Evolutionary conservation across 371 early-diverging fungal genomes (phyloP).

Genomic region (Mucor lusitanicus): DNA sequence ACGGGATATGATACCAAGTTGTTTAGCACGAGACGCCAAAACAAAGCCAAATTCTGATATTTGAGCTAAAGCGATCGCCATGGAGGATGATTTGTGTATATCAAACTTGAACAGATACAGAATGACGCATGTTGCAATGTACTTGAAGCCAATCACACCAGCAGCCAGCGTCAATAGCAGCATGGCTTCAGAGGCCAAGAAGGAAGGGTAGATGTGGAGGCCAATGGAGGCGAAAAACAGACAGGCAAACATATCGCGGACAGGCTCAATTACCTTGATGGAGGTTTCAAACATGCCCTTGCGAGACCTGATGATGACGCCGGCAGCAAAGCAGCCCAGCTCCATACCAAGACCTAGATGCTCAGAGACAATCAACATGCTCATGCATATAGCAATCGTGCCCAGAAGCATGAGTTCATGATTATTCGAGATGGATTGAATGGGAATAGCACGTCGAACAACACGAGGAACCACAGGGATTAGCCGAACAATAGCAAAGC

Average conservation of each 20-base stretch:
- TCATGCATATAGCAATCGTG: constrained; percentile 54
- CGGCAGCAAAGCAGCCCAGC: constrained; percentile 66
- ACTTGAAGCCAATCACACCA: constrained; percentile 57
- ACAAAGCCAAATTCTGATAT: constrained; percentile 69
- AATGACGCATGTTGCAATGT: constrained; percentile 39
- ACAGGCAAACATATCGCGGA: constrained; percentile 60
- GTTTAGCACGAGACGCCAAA: constrained; percentile 60
- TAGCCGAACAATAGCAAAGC: constrained; percentile 32
- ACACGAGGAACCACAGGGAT: constrained; percentile 30
- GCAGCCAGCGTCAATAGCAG: constrained; percentile 51
- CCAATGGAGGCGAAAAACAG: constrained; percentile 72
- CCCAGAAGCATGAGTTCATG: constrained; percentile 56
- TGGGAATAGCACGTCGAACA: constrained; percentile 25
- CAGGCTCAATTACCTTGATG: constrained; percentile 51
- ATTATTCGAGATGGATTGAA: constrained; percentile 26
- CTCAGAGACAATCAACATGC: constrained; percentile 45
- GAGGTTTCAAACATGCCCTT: constrained; percentile 44
- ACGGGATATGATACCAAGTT: constrained; percentile 52
- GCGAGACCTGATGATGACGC: constrained; percentile 54
- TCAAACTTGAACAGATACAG: constrained; percentile 43
- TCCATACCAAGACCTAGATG: constrained; percentile 58
- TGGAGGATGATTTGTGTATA: constrained; percentile 38
- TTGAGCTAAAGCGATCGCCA: constrained; percentile 62
- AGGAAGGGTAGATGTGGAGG: constrained; percentile 63
- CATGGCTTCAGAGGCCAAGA: constrained; percentile 56